Percentiles rank a stretch among this genome's conserved stretches.
phyloP scores from a whole-genome alignment of 2,329 filamentous ascomycete species.

The Aureobasidium zeae region DNA sequence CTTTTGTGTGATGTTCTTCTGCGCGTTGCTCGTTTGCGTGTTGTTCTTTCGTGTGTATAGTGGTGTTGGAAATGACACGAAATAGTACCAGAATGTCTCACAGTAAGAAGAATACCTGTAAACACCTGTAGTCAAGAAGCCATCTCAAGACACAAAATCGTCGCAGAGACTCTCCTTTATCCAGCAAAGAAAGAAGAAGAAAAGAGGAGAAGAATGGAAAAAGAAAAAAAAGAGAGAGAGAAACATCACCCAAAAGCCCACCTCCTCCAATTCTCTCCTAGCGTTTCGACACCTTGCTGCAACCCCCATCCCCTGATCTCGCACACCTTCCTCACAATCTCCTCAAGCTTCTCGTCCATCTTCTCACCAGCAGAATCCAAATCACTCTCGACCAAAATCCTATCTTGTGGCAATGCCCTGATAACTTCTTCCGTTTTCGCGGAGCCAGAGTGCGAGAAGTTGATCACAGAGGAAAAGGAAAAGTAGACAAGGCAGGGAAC shows the following conservation, averaged over 20 bases:
- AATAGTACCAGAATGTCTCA: no score
- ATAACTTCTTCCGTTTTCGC: slow-evolving; percentile 57
- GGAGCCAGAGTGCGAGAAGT: slow-evolving; percentile 51
- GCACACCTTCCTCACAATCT: slow-evolving; percentile 69
- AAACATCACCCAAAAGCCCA: slow-evolving; percentile 81
- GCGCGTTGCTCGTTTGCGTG: no score
- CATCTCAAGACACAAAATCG: no score
- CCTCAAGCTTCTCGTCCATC: slow-evolving; percentile 71
- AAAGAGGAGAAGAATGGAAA: no score
- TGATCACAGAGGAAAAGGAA: slow-evolving; percentile 79
- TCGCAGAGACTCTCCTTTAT: no score
- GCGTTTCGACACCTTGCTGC: slow-evolving; percentile 55
- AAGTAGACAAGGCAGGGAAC: slow-evolving; percentile 75
- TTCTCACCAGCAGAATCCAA: slow-evolving; percentile 68
- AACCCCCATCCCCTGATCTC: slow-evolving; percentile 67
- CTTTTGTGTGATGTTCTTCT: no score
- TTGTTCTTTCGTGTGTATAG: no score
- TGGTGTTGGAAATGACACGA: no score
- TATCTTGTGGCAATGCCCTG: slow-evolving; percentile 63
- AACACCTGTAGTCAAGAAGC: no score
- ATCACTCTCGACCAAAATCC: slow-evolving; percentile 82
- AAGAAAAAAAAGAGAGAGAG: no score
- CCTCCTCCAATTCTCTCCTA: slow-evolving; percentile 65
- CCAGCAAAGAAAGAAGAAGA: no score
- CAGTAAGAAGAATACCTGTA: no score